Evolutionary conservation across 768 basidiomycete species (phyloP), one percentile per base, ranked within the genome.

Genomic region (Mycena galopus): DNA sequence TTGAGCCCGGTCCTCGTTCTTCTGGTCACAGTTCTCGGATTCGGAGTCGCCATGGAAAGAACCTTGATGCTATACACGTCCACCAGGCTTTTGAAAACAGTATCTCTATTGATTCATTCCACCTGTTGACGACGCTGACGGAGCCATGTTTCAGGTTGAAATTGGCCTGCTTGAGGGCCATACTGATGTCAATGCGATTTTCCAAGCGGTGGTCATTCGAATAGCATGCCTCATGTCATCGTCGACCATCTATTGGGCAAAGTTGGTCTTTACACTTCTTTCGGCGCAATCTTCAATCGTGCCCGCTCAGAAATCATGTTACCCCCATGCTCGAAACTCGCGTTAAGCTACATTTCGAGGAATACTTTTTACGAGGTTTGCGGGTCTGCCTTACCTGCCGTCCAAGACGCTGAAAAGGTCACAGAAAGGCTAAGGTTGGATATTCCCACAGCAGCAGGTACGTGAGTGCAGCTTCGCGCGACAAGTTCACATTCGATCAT

Each of bases 381-480:
- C n/a, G 4, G 23, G 17, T 11, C 23, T 39, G 1, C n/a, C 29
- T 50, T 23, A n/a, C 14, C n/a, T 14, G 12, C 30, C 25, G 9
- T 12, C 21, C n/a, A n/a, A n/a, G 8, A 30, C 17, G 29, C 21
- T 39, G 29, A 30, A 51, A 3, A 19, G 3, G 6, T 2, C 23
- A 2, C n/a, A 69, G 68, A 9, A 23, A 53, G n/a, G 8, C 33
- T 71, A 11, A 42, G 56, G n/a, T 35, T 71, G 23, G 69, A 71
- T 55, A 17, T 71, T 23, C 63, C 69, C 3, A 71, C 69, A 14
- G 33, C 37, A n/a, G 56, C 33, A n/a, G 69, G 69, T 65, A 39
- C 12, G 42, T 7, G 9, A n/a, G 9, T 0, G 23, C 7, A n/a
- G n/a, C n/a, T n/a, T n/a, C n/a, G n/a, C n/a, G n/a, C n/a, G n/a